Conservation (phyloP, 495 filamentous ascomycete genomes). For the Penicillium roqueforti region DNA sequence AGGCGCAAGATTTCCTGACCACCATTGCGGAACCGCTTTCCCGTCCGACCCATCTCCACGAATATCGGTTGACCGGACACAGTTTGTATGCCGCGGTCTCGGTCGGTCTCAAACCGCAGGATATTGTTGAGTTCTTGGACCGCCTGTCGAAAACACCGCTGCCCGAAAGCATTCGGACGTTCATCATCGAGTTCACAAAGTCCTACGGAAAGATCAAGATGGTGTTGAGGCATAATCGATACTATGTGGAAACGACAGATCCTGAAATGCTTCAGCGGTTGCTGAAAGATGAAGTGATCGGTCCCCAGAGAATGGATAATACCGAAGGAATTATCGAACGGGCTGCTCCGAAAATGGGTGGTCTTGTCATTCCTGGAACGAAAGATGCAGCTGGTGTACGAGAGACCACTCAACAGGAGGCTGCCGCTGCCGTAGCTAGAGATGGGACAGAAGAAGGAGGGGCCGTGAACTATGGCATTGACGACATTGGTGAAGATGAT, state of each 20-base stretch:
- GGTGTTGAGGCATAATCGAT: constrained; percentile 88
- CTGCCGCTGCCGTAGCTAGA: constrained; percentile 27
- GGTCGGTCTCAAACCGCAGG: constrained; percentile 77
- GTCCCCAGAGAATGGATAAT: constrained; percentile 57
- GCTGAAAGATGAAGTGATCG: constrained; percentile 68
- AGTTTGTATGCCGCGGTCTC: constrained; percentile 94
- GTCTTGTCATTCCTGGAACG: constrained; percentile 89
- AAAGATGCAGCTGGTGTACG: constrained; percentile 83
- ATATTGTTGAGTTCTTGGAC: constrained; percentile 86
- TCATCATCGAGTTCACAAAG: constrained; percentile 78
- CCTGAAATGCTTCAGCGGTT: constrained; percentile 78
- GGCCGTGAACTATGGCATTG: constrained; percentile 57
- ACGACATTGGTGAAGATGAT: constrained; percentile 85
- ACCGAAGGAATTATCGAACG: constrained; percentile 69
- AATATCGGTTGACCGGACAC: constrained; percentile 87
- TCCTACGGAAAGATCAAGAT: constrained; percentile 95
- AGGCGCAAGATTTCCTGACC: constrained; percentile 91
- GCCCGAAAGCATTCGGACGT: constrained; percentile 69
- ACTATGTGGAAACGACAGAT: constrained; percentile 89
- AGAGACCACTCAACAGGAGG: constrained; percentile 51
- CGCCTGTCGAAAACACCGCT: constrained; percentile 81
- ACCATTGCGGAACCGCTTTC: constrained; percentile 93
- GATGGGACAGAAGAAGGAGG: constrained; percentile 40
- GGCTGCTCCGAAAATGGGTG: constrained; percentile 82
- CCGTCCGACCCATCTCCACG: constrained; percentile 81